phyloP scores from a whole-genome alignment of 2,329 filamentous ascomycete genomes.

The Colletotrichum endophyticum region DNA sequence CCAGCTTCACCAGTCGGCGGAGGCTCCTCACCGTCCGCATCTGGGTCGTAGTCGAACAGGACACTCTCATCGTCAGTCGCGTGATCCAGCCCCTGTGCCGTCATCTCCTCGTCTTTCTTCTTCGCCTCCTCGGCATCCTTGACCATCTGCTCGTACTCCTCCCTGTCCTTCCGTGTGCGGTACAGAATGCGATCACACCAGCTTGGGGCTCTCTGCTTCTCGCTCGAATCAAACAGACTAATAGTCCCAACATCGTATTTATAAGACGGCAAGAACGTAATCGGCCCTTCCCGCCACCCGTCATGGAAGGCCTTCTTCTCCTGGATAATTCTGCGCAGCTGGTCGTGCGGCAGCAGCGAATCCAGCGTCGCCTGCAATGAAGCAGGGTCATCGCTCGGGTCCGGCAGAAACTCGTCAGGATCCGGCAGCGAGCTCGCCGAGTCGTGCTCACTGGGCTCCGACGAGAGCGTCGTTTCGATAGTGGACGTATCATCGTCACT shows the following conservation, averaged over 20 bases:
- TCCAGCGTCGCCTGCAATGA: slow-evolving; percentile 88
- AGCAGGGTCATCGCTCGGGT: slow-evolving; percentile 77
- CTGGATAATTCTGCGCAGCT: slow-evolving; percentile 77
- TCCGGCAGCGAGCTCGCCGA: slow-evolving; percentile 56
- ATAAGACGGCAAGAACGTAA: slow-evolving; percentile 91
- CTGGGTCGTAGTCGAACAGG: slow-evolving; percentile 89
- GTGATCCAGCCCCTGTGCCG: slow-evolving; percentile 75
- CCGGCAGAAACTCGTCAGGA: slow-evolving; percentile 69
- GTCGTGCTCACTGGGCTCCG: slow-evolving; percentile 37
- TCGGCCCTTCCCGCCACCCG: slow-evolving; percentile 88
- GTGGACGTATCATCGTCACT: slow-evolving; percentile 50
- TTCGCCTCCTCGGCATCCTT: slow-evolving; percentile 70
- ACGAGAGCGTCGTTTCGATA: slow-evolving; percentile 33
- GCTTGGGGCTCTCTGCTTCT: slow-evolving; percentile 90
- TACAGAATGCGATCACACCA: slow-evolving; percentile 97
- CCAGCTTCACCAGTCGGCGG: slow-evolving; percentile 36
- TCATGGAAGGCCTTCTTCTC: slow-evolving; percentile 84
- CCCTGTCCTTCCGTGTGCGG: slow-evolving; percentile 74
- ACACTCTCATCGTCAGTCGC: slow-evolving; percentile 80
- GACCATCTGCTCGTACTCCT: slow-evolving; percentile 66
- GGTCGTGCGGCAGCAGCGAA: slow-evolving; percentile 88
- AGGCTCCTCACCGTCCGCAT: slow-evolving; percentile 66
- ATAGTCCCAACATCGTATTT: slow-evolving; percentile 98
- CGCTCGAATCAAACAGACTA: slow-evolving; percentile 90
- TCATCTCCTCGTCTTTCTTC: slow-evolving; percentile 85